Conservation (phyloP, 768 basidiomycete genomes). For the Crucibulum laeve region DNA sequence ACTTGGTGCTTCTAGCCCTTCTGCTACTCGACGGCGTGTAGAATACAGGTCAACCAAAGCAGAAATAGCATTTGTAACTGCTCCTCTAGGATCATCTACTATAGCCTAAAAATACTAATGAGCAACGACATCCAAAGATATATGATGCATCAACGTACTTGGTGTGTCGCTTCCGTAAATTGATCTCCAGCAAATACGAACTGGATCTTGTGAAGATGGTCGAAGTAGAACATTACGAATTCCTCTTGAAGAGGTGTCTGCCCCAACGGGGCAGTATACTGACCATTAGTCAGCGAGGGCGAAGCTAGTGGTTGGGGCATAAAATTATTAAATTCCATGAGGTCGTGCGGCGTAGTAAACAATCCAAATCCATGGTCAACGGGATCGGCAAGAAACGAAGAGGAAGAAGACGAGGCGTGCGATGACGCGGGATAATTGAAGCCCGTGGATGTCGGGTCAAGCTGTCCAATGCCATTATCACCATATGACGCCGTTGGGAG, state of each 20-base stretch:
- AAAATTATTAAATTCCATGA: background rate
- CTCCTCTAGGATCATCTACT: conserved; percentile 61
- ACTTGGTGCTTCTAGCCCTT: conserved; percentile 55
- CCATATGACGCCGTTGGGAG: conserved; percentile 28
- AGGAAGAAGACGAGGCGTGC: conserved; percentile 18
- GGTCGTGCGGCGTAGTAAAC: no score
- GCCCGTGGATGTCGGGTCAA: conserved; percentile 23
- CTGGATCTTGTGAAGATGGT: conserved; percentile 62
- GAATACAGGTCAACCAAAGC: conserved; percentile 73
- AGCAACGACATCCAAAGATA: conserved; percentile 7
- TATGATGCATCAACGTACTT: conserved; percentile 38
- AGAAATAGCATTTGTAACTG: conserved; percentile 69
- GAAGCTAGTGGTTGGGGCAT: conserved; percentile 6
- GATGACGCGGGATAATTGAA: conserved; percentile 26
- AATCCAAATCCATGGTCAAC: conserved; percentile 1
- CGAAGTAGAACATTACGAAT: conserved; percentile 72
- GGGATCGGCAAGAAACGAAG: conserved; percentile 12
- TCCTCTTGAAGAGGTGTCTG: conserved; percentile 47
- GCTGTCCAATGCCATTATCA: conserved; percentile 22
- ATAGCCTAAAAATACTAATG: conserved; percentile 36
- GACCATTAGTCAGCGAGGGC: background rate
- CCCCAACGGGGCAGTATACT: conserved; percentile 20
- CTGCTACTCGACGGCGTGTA: conserved; percentile 54
- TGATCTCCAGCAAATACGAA: conserved; percentile 60
- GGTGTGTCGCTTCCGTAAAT: conserved; percentile 60